A percentile compares a stretch with the other conserved stretches of the same genome.
Conservation (phyloP, 345 rosid species). For the Salix purpurea region DNA sequence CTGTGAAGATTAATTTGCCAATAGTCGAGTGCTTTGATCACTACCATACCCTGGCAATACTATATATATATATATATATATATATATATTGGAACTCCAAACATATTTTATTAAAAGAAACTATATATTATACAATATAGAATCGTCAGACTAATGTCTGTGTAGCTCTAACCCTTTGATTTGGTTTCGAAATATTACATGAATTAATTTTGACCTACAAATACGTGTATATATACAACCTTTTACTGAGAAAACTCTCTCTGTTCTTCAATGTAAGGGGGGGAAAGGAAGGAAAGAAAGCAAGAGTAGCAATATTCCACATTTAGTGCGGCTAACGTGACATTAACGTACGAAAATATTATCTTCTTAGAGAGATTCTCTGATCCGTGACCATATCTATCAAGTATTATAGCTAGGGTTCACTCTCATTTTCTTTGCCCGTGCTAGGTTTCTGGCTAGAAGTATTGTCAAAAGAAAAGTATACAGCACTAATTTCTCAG, state of each 20-base stretch:
- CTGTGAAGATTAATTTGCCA: too few species aligned
- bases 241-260: background rate
- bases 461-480: background rate
- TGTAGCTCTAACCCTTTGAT: too few species aligned
- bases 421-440: background rate
- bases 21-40: too few species aligned
- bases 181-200: too few species aligned
- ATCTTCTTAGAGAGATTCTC: background rate
- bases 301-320: background rate
- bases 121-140: too few species aligned
- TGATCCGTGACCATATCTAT: slow-evolving; percentile 13
- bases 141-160: too few species aligned
- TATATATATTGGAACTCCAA: too few species aligned
- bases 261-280: background rate
- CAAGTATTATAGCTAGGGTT: background rate
- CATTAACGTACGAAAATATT: background rate
- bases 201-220: too few species aligned
- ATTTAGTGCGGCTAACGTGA: slow-evolving; percentile 13
- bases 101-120: too few species aligned
- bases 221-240: too few species aligned
- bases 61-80: too few species aligned
- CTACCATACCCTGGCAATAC: too few species aligned
- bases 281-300: background rate
- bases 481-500: background rate
- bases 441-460: slow-evolving; percentile 6